A percentile compares a stretch with the other conserved stretches of the same genome.
Conservation (phyloP, 176 grass and related monocot species). For the Thalia dealbata region DNA sequence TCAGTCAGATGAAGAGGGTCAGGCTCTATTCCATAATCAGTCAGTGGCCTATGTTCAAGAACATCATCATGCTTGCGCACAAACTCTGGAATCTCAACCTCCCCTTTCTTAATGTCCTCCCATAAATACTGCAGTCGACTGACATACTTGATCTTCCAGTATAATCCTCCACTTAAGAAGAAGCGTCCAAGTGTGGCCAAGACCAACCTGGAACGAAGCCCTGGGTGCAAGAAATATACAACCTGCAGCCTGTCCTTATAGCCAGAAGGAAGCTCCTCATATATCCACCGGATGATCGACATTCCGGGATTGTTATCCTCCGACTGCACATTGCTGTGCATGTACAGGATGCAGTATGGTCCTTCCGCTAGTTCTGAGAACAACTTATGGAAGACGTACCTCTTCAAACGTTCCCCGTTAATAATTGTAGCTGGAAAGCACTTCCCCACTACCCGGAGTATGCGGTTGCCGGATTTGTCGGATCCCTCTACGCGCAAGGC, state of each 20-base stretch:
- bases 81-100: slow-evolving; percentile 91
- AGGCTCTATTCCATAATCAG: slow-evolving; percentile 93
- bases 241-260: slow-evolving; percentile 69
- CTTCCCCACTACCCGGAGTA: slow-evolving; percentile 74
- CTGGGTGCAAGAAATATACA: slow-evolving; percentile 82
- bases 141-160: slow-evolving; percentile 98
- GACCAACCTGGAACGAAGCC: slow-evolving; percentile 55
- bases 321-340: slow-evolving; percentile 73
- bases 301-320: slow-evolving; percentile 94
- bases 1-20: slow-evolving; percentile 66
- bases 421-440: slow-evolving; percentile 82
- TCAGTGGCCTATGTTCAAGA: slow-evolving; percentile 88
- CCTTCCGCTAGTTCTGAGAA: slow-evolving; percentile 44
- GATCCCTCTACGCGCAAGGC: slow-evolving; percentile 53
- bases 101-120: slow-evolving; percentile 61
- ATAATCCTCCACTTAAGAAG: slow-evolving; percentile 78
- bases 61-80: slow-evolving; percentile 59
- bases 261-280: slow-evolving; percentile 66
- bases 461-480: slow-evolving; percentile 42
- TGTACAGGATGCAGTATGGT: slow-evolving; percentile 78
- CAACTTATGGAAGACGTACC: slow-evolving; percentile 62
- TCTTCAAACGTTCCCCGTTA: slow-evolving; percentile 65
- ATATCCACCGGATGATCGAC: slow-evolving; percentile 69
- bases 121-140: slow-evolving; percentile 81
- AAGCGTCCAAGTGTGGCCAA: slow-evolving; percentile 73